These are phyloP conservation scores for Solanum pennellii DNA, from an alignment of 257 asterid genomes.

Conservation along the genomic window DNA sequence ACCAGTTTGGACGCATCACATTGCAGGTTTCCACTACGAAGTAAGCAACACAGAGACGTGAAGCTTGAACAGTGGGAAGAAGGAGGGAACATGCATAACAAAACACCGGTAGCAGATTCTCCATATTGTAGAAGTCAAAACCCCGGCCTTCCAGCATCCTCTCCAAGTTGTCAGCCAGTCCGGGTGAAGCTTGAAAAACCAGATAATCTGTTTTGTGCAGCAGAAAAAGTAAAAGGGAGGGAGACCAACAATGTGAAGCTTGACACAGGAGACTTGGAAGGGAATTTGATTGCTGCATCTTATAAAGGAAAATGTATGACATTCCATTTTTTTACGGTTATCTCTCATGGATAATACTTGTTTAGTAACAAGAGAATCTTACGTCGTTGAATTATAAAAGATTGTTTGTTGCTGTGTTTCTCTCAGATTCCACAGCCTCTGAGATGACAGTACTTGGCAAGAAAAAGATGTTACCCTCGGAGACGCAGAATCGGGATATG, in stretches of 20 bases:
- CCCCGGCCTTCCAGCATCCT: too few species aligned
- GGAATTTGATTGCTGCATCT: neutral
- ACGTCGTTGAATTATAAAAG: neutral
- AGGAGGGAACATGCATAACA: neutral
- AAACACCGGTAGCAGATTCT: too few species aligned
- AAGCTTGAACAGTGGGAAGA: too few species aligned
- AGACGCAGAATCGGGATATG: too few species aligned
- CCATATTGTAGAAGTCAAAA: too few species aligned
- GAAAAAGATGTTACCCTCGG: neutral
- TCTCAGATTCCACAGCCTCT: neutral
- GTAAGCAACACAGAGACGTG: neutral
- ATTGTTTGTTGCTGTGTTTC: neutral
- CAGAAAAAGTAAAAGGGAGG: neutral
- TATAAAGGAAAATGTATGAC: neutral
- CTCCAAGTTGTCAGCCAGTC: too few species aligned
- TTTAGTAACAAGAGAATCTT: neutral
- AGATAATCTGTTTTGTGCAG: neutral
- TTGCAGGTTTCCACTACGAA: neutral
- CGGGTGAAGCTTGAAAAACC: neutral
- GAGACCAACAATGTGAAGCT: neutral
- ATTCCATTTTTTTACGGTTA: neutral
- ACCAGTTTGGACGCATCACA: neutral
- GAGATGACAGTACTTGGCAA: neutral
- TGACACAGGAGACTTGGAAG: neutral
- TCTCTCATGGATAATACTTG: too few species aligned